Evolutionary conservation across 306 rosid species (phyloP).

Genomic region (Inga oerstediana): DNA sequence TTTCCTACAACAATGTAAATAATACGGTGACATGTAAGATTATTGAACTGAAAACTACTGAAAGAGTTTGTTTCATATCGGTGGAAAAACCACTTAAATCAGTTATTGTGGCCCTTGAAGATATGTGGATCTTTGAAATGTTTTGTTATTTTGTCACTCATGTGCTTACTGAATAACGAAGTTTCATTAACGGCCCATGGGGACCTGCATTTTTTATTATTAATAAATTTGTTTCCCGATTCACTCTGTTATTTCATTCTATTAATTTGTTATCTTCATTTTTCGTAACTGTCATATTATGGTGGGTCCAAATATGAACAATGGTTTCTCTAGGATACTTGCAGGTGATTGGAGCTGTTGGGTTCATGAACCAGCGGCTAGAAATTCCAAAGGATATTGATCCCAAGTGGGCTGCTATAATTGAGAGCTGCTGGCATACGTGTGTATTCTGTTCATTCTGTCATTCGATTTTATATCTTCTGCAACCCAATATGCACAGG

Average conservation of each 20-base stretch:
- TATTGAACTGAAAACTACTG: slow-evolving; percentile 4
- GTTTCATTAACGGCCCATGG: background rate
- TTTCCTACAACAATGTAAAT: background rate
- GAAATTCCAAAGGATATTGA: slow-evolving; percentile 90
- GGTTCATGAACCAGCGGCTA: slow-evolving; percentile 93
- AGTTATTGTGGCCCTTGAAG: slow-evolving; percentile 21
- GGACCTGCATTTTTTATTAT: background rate
- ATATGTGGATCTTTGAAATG: background rate
- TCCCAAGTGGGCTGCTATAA: slow-evolving; percentile 82
- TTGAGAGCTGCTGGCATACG: slow-evolving; percentile 97
- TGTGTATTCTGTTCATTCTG: slow-evolving; percentile 34
- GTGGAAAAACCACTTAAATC: slow-evolving; percentile 14
- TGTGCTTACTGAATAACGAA: slow-evolving; percentile 10
- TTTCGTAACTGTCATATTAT: background rate
- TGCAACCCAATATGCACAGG: slow-evolving; percentile 14
- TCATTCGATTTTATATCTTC: slow-evolving; percentile 11
- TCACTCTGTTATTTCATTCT: slow-evolving; percentile 5
- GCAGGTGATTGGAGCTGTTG: slow-evolving; percentile 99
- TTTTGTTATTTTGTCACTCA: background rate
- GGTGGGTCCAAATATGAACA: slow-evolving; percentile 50
- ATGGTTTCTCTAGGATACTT: slow-evolving; percentile 46
- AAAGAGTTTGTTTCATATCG: background rate
- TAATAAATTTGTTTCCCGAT: background rate
- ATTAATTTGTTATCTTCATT: background rate
- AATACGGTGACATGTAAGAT: slow-evolving; percentile 8